Conservation (phyloP, 345 rosid species). For the Carallia brachiata region DNA sequence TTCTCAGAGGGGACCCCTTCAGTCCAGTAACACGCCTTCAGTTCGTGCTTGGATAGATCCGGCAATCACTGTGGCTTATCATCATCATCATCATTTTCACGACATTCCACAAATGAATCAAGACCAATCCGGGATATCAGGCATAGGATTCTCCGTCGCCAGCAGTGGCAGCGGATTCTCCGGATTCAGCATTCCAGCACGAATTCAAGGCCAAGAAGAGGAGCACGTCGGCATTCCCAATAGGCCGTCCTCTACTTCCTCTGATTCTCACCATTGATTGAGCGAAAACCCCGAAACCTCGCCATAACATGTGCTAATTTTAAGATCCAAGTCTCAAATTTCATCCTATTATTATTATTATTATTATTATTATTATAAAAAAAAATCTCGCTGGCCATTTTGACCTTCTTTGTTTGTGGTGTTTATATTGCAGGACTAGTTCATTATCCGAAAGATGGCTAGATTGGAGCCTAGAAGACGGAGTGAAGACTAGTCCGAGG, state of each 20-base stretch:
- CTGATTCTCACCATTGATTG: constrained; percentile 76
- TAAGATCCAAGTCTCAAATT: constrained; percentile 1
- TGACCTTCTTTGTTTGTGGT: background rate
- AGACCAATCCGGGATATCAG: constrained; percentile 43
- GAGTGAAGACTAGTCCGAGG: constrained; percentile 19
- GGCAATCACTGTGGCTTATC: constrained; percentile 42
- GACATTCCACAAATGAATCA: constrained; percentile 41
- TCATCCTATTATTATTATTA: background rate
- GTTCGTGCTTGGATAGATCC: constrained; percentile 84
- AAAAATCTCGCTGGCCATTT: background rate
- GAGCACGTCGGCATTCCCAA: constrained; percentile 68
- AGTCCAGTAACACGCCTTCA: constrained; percentile 88
- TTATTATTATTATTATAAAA: background rate
- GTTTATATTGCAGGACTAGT: constrained; percentile 23
- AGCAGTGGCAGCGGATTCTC: constrained; percentile 49
- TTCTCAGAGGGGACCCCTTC: constrained; percentile 99
- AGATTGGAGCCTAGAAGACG: constrained; percentile 16
- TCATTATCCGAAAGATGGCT: constrained; percentile 11
- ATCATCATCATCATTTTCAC: constrained; percentile 27
- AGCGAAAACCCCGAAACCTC: constrained; percentile 11
- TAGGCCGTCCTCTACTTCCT: constrained; percentile 80
- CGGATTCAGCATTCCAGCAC: constrained; percentile 84
- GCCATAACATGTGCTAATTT: constrained; percentile 40
- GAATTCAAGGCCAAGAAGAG: constrained; percentile 83
- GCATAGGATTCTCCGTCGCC: constrained; percentile 48